Evolutionary conservation across 116 monocot species (phyloP).

Genomic region (Zostera marina): DNA sequence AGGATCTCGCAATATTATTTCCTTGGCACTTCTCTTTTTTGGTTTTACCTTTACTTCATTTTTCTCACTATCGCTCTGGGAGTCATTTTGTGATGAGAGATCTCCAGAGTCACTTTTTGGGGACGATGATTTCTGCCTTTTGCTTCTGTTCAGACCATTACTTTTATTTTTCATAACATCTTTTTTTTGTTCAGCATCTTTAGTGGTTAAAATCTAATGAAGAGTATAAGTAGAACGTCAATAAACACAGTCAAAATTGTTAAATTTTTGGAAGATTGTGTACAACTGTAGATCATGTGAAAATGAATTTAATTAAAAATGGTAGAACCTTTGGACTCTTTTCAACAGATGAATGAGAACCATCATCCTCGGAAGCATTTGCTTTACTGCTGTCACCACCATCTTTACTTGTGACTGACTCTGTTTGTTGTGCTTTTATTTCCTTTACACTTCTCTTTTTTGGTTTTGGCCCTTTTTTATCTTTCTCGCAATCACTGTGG

Average conservation of each 20-base stretch:
- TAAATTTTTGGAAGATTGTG: no score
- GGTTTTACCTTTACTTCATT: constrained; percentile 23
- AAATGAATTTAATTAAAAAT: background rate
- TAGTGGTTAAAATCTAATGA: constrained; percentile 35
- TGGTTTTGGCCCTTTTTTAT: constrained; percentile 19
- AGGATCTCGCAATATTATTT: constrained; percentile 20
- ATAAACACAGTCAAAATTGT: background rate
- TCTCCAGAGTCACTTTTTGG: constrained; percentile 6
- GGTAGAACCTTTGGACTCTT: constrained; percentile 48
- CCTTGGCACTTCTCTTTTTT: constrained; percentile 31
- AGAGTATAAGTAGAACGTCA: constrained; percentile 9
- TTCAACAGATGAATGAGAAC: constrained; percentile 48
- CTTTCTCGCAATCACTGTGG: constrained; percentile 20
- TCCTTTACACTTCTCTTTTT: constrained; percentile 36
- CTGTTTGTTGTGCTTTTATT: constrained; percentile 18
- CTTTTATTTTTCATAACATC: constrained; percentile 17
- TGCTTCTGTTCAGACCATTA: background rate
- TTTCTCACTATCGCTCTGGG: constrained; percentile 18
- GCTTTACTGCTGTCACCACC: constrained; percentile 23
- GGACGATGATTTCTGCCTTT: constrained; percentile 15
- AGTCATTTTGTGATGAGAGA: constrained; percentile 6
- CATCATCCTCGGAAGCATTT: constrained; percentile 26
- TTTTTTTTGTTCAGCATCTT: constrained; percentile 24
- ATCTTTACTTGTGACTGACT: constrained; percentile 23
- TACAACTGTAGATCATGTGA: constrained; percentile 5